phyloP scores from a whole-genome alignment of 176 grass and related monocot genomes.

The barley (Hordeum vulgare) region DNA sequence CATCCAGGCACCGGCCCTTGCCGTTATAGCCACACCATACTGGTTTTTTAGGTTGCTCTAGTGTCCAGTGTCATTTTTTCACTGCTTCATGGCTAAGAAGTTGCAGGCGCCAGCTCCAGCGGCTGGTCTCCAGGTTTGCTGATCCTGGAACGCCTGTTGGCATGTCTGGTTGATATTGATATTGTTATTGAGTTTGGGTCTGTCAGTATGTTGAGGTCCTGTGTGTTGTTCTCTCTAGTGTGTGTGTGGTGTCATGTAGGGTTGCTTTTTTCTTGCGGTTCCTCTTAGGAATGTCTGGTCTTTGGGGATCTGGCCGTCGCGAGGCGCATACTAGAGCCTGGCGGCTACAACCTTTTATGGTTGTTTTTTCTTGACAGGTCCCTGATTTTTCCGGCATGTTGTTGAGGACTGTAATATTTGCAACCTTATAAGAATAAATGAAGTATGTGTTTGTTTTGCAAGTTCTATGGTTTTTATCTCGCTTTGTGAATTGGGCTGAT shows the following conservation, averaged over 20 bases:
- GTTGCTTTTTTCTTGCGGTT: conserved; percentile 82
- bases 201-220: conserved; percentile 23
- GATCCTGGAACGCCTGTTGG: conserved; percentile 18
- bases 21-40: conserved; percentile 32
- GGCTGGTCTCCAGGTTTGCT: conserved; percentile 3
- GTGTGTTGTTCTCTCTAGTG: conserved; percentile 17
- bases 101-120: conserved; percentile 2
- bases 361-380: conserved; percentile 78
- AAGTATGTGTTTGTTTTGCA: conserved; percentile 37
- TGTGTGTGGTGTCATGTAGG: conserved; percentile 30
- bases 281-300: conserved; percentile 68
- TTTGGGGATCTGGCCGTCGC: conserved; percentile 54
- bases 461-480: neutral
- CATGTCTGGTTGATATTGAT: conserved; percentile 22
- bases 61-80: conserved; percentile 27
- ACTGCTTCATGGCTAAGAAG: conserved; percentile 36
- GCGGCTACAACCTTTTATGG: conserved; percentile 68
- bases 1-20: conserved; percentile 46
- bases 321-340: conserved; percentile 46
- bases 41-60: conserved; percentile 54
- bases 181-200: conserved; percentile 33
- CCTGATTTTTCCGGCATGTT: conserved; percentile 62
- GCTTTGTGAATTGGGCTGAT: neutral
- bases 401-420: conserved; percentile 64
- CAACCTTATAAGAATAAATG: conserved; percentile 56